phyloP scores from a whole-genome alignment of 2,329 filamentous ascomycete genomes.

The Teratosphaeria destructans region DNA sequence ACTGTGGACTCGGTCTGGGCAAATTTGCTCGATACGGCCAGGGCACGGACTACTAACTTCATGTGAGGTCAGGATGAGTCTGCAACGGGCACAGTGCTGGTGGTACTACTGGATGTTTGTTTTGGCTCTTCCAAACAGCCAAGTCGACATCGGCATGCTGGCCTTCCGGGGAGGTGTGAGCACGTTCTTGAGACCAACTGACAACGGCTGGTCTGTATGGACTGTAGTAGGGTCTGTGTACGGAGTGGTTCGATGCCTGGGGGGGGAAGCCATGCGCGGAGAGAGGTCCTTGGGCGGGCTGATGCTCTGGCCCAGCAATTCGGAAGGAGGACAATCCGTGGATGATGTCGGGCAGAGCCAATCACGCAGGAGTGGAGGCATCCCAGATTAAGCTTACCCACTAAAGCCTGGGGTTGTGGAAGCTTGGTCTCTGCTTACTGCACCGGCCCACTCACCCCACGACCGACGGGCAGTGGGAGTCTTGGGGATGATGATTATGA shows the following conservation, averaged over 20 bases:
- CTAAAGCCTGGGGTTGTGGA: not conserved
- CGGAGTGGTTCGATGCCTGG: not conserved
- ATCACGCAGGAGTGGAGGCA: not conserved
- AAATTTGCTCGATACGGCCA: not conserved
- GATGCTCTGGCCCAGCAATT: not conserved
- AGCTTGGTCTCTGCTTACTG: not conserved
- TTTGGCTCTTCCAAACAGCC: not conserved
- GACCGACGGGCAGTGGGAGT: no score
- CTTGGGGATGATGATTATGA: no score
- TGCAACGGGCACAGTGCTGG: not conserved
- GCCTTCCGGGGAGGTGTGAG: not conserved
- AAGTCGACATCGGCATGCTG: not conserved
- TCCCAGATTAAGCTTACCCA: not conserved
- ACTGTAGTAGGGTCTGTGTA: not conserved
- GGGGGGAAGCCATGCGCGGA: not conserved
- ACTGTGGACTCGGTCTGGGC: not conserved
- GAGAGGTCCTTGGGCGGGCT: not conserved
- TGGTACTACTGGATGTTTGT: not conserved
- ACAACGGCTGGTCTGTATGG: not conserved
- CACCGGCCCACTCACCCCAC: not conserved
- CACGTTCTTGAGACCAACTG: not conserved
- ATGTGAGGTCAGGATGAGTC: not conserved
- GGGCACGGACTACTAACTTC: not conserved
- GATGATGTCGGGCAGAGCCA: not conserved
- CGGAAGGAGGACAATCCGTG: not conserved